Evolutionary conservation across 441 rosid genomes (phyloP).

Genomic region (Erodium chrysanthum): DNA sequence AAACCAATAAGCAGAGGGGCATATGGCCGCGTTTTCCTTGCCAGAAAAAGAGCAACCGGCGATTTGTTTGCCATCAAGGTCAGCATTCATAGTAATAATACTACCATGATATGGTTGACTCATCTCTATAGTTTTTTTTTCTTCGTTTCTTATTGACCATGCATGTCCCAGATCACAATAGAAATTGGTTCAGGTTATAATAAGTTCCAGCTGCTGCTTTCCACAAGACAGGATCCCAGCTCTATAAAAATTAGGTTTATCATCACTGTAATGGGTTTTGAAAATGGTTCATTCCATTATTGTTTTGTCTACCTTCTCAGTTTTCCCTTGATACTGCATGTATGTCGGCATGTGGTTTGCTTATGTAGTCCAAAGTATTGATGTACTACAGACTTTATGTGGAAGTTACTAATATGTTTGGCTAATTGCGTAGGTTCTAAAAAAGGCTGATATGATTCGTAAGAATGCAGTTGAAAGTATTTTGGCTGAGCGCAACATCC

Average conservation of each 20-base stretch:
- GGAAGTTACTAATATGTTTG: conserved; percentile 10
- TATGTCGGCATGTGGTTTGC: neutral
- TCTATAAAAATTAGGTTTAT: neutral
- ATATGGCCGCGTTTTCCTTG: conserved; percentile 88
- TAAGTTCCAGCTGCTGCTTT: neutral
- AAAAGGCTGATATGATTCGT: conserved; percentile 92
- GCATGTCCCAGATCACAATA: neutral
- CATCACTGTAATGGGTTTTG: neutral
- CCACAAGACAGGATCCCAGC: neutral
- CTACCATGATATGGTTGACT: conserved; percentile 13
- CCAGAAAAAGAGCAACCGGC: conserved; percentile 85
- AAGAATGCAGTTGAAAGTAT: conserved; percentile 98
- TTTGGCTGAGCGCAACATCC: conserved; percentile 84
- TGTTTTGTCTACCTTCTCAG: neutral
- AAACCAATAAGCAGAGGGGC: conserved; percentile 98
- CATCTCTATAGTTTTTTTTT: neutral
- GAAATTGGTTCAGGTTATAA: neutral
- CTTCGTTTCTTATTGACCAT: neutral
- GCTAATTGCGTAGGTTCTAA: conserved; percentile 54
- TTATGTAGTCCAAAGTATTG: neutral
- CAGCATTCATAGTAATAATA: conserved; percentile 11
- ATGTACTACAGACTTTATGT: neutral
- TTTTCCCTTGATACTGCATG: neutral
- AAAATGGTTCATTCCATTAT: neutral
- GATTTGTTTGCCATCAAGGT: conserved; percentile 97